phyloP scores from a whole-genome alignment of 441 rosid genomes.

The Caryocar brasiliense region DNA sequence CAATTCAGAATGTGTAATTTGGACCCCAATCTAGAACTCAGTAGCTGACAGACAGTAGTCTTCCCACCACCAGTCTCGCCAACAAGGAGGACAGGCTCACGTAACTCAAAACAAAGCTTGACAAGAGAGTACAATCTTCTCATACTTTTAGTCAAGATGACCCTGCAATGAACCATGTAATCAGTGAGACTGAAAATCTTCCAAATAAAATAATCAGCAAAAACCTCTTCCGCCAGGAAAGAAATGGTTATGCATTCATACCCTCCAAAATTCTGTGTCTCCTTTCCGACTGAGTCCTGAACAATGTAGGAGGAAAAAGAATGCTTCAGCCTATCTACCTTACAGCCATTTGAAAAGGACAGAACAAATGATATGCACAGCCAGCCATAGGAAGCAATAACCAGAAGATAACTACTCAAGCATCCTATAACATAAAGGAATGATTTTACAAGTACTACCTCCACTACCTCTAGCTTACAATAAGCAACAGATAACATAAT shows the following conservation, averaged over 20 bases:
- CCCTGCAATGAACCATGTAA: conserved; percentile 30
- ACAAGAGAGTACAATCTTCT: conserved; percentile 80
- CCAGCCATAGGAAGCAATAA: too few species aligned
- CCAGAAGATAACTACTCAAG: background rate
- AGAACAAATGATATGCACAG: too few species aligned
- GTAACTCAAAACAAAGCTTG: conserved; percentile 65
- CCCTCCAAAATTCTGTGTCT: conserved; percentile 29
- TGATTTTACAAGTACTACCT: too few species aligned
- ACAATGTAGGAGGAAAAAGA: background rate
- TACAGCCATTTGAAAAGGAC: background rate
- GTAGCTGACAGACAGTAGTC: conserved; percentile 89
- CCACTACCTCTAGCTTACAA: too few species aligned
- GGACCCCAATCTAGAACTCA: conserved; percentile 46
- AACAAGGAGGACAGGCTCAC: conserved; percentile 95
- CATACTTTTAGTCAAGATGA: conserved; percentile 83
- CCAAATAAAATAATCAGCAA: conserved; percentile 6
- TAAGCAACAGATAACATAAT: too few species aligned
- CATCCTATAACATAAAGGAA: too few species aligned
- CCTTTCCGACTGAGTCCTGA: conserved; percentile 40
- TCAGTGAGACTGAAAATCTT: conserved; percentile 12
- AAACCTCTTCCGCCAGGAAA: conserved; percentile 4
- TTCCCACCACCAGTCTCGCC: conserved; percentile 99
- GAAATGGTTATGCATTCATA: conserved; percentile 21
- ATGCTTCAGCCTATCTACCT: too few species aligned
- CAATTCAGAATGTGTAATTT: conserved; percentile 87